These are phyloP conservation scores for Amylocystis lapponica DNA, from an alignment of 768 basidiomycete genomes.

Conservation along the genomic window DNA sequence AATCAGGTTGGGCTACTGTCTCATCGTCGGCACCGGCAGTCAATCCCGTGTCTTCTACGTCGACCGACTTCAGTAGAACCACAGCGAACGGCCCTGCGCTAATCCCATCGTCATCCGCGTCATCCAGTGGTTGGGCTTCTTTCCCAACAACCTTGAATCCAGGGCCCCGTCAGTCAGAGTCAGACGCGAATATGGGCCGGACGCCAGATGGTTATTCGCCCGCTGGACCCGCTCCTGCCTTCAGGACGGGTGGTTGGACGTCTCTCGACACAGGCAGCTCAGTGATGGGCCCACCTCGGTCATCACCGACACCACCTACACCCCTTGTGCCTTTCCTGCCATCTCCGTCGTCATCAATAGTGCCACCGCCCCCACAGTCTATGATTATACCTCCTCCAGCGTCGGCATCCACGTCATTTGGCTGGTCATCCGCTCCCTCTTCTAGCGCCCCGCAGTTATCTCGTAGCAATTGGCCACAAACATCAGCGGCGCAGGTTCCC, in stretches of 20 bases:
- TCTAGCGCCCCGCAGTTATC: no score
- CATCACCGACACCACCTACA: not conserved
- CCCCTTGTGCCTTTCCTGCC: not conserved
- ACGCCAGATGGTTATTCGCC: conserved; percentile 9
- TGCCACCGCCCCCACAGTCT: conserved; percentile 1
- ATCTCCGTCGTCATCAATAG: not conserved
- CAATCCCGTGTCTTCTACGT: conserved; percentile 8
- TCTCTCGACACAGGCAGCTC: conserved; percentile 47
- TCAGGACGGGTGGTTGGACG: conserved; percentile 63
- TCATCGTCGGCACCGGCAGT: conserved; percentile 20
- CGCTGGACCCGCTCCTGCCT: conserved; percentile 34
- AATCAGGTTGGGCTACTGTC: conserved; percentile 44
- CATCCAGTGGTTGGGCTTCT: conserved; percentile 12
- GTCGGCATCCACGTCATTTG: not conserved
- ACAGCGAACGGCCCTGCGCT: no score
- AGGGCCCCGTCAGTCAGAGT: no score
- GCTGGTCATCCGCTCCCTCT: conserved; percentile 2
- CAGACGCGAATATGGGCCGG: no score
- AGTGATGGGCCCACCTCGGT: conserved; percentile 13
- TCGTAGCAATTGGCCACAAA: not conserved
- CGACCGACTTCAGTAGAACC: conserved; percentile 36
- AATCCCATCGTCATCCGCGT: not conserved
- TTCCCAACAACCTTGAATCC: conserved; percentile 10
- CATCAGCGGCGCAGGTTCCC: no score
- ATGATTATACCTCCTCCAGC: not conserved